These are phyloP conservation scores for Rhododendron henanense DNA, from an alignment of 148 eudicot species.

Conservation along the genomic window DNA sequence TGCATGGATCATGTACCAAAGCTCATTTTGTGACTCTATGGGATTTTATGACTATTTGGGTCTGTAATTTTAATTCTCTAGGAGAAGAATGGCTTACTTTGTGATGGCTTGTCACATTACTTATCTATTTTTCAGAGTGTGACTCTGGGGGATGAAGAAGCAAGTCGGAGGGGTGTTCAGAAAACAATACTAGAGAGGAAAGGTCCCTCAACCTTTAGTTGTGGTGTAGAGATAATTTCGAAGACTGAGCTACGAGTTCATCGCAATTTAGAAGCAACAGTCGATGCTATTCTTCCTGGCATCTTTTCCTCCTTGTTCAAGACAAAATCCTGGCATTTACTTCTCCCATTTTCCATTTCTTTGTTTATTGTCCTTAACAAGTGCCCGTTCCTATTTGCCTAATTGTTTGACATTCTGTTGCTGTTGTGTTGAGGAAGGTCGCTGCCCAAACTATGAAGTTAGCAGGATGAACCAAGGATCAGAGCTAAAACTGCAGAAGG, in stretches of 20 bases:
- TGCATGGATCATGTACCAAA: neutral
- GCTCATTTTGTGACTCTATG: neutral
- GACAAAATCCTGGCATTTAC: neutral
- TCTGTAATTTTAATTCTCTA: neutral
- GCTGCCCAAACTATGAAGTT: slow-evolving; percentile 65
- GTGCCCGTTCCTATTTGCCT: neutral
- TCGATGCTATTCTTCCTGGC: slow-evolving; percentile 86
- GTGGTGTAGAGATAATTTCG: slow-evolving; percentile 84
- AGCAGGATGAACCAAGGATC: slow-evolving; percentile 53
- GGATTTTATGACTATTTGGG: neutral
- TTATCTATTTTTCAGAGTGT: slow-evolving; percentile 58
- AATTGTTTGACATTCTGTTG: slow-evolving; percentile 9
- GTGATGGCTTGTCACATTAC: slow-evolving; percentile 8
- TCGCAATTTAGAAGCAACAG: slow-evolving; percentile 69
- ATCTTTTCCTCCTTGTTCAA: slow-evolving; percentile 11
- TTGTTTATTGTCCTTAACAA: neutral
- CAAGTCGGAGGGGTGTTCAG: slow-evolving; percentile 88
- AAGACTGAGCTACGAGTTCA: slow-evolving; percentile 75
- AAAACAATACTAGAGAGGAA: slow-evolving; percentile 83
- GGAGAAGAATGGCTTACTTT: neutral
- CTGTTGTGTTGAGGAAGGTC: slow-evolving; percentile 50
- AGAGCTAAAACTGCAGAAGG: slow-evolving; percentile 21
- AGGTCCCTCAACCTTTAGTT: slow-evolving; percentile 85
- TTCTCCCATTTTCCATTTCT: neutral
- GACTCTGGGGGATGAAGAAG: slow-evolving; percentile 98